These are phyloP conservation scores for Wickerhamomyces subpelliculosus DNA, from an alignment of 805 yeast genomes.

Conservation along the genomic window DNA sequence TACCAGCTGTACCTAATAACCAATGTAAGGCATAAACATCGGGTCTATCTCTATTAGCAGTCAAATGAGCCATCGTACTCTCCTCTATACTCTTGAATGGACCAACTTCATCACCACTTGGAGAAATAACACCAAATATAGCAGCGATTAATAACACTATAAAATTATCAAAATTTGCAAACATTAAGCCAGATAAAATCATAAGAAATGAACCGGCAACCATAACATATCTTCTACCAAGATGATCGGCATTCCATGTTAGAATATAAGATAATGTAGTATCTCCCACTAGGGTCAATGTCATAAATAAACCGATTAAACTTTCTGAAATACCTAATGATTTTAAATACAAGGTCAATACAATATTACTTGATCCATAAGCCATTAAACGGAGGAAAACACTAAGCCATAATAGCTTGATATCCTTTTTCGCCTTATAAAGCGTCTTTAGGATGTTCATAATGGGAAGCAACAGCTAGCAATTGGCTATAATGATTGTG, in stretches of 20 bases:
- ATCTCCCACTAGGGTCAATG: slow-evolving; percentile 75
- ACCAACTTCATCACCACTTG: slow-evolving; percentile 87
- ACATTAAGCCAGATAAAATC: slow-evolving; percentile 59
- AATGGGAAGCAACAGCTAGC: too few relatives aligned
- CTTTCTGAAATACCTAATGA: slow-evolving; percentile 47
- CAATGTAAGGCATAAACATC: slow-evolving; percentile 73
- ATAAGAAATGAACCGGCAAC: slow-evolving; percentile 58
- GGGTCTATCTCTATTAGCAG: slow-evolving; percentile 57
- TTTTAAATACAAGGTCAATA: slow-evolving; percentile 60
- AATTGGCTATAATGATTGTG: too few relatives aligned
- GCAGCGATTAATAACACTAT: slow-evolving; percentile 60
- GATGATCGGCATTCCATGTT: slow-evolving; percentile 69
- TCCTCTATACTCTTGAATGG: slow-evolving; percentile 87
- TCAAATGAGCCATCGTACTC: slow-evolving; percentile 72
- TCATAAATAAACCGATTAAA: slow-evolving; percentile 72
- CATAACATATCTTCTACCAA: slow-evolving; percentile 66
- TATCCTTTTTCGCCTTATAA: slow-evolving; percentile 40
- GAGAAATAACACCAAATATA: slow-evolving; percentile 78
- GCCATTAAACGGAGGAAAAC: slow-evolving; percentile 67
- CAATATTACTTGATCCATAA: slow-evolving; percentile 75
- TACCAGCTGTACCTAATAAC: slow-evolving; percentile 60
- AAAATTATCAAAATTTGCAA: slow-evolving; percentile 50
- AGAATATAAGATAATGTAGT: slow-evolving; percentile 60
- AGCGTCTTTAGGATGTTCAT: slow-evolving; percentile 25
- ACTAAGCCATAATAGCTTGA: slow-evolving; percentile 57